phyloP scores from a whole-genome alignment of 345 rosid genomes.

The Brassica incana region DNA sequence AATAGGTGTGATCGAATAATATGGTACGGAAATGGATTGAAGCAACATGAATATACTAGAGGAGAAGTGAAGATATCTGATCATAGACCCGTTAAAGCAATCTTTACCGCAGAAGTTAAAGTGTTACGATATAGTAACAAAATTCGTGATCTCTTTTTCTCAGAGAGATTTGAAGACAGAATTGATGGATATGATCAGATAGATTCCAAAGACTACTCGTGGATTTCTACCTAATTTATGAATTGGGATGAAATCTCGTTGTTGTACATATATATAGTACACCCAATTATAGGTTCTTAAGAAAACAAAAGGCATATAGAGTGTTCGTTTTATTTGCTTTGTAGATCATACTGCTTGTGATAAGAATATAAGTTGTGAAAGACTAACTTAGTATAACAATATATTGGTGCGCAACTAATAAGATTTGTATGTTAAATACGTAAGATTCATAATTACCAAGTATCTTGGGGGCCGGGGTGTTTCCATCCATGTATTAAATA shows the following conservation, averaged over 20 bases:
- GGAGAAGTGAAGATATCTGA: slow-evolving; percentile 71
- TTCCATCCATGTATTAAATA: neutral
- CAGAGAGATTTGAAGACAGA: slow-evolving; percentile 54
- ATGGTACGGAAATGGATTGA: slow-evolving; percentile 63
- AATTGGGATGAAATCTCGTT: neutral
- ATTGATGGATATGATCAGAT: slow-evolving; percentile 34
- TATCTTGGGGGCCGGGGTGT: neutral
- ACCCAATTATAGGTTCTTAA: neutral
- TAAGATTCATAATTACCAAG: neutral
- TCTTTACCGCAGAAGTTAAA: slow-evolving; percentile 53
- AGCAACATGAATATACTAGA: slow-evolving; percentile 63
- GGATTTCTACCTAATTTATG: slow-evolving; percentile 31
- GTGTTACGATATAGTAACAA: slow-evolving; percentile 25
- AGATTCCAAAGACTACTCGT: slow-evolving; percentile 34
- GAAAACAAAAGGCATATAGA: neutral
- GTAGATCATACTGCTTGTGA: neutral
- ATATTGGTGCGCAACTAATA: neutral
- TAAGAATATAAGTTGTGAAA: neutral
- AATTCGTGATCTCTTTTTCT: slow-evolving; percentile 49
- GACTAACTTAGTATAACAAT: slow-evolving; percentile 3
- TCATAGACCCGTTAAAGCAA: slow-evolving; percentile 77
- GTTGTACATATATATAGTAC: slow-evolving; percentile 8
- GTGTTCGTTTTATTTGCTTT: neutral
- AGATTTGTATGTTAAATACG: slow-evolving; percentile 4
- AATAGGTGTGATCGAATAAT: slow-evolving; percentile 77